Conservation (phyloP, 2,329 filamentous ascomycete species). For the Stemphylium vesicarium region DNA sequence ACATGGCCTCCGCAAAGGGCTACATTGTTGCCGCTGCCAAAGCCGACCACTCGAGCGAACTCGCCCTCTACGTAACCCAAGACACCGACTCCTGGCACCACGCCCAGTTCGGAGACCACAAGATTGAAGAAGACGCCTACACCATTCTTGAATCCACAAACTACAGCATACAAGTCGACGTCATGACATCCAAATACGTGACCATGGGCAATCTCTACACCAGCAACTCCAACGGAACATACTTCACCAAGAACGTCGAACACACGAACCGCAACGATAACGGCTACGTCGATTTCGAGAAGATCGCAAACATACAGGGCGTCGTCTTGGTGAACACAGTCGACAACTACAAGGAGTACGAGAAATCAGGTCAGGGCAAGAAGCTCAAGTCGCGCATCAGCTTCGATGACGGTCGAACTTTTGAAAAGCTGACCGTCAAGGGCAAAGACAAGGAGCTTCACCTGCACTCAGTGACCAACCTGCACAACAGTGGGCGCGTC, state of each 20-base stretch:
- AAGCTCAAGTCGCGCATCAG: slow-evolving; percentile 82
- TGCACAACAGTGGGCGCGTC: slow-evolving; percentile 81
- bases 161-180: slow-evolving; percentile 96
- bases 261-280: slow-evolving; percentile 83
- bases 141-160: slow-evolving; percentile 95
- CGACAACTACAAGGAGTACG: slow-evolving; percentile 80
- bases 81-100: slow-evolving; percentile 88
- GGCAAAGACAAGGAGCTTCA: slow-evolving; percentile 73
- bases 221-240: slow-evolving; percentile 96
- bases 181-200: slow-evolving; percentile 71
- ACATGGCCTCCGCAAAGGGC: slow-evolving; percentile 82
- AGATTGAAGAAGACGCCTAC: slow-evolving; percentile 83
- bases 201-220: slow-evolving; percentile 90
- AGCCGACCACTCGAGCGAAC: slow-evolving; percentile 81
- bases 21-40: slow-evolving; percentile 84
- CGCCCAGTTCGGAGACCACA: slow-evolving; percentile 86
- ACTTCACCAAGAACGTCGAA: slow-evolving; percentile 89
- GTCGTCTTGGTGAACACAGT: slow-evolving; percentile 91
- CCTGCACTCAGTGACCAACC: slow-evolving; percentile 88
- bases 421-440: slow-evolving; percentile 72
- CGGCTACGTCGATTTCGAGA: slow-evolving; percentile 92
- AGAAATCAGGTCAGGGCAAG: slow-evolving; percentile 62
- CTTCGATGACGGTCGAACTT: slow-evolving; percentile 93
- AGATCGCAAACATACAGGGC: slow-evolving; percentile 88
- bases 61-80: slow-evolving; percentile 87